A percentile compares a stretch with the other conserved stretches of the same genome.
These are phyloP conservation scores for Fonsecaea erecta DNA, from an alignment of 2,329 filamentous ascomycete species.

Conservation along the genomic window DNA sequence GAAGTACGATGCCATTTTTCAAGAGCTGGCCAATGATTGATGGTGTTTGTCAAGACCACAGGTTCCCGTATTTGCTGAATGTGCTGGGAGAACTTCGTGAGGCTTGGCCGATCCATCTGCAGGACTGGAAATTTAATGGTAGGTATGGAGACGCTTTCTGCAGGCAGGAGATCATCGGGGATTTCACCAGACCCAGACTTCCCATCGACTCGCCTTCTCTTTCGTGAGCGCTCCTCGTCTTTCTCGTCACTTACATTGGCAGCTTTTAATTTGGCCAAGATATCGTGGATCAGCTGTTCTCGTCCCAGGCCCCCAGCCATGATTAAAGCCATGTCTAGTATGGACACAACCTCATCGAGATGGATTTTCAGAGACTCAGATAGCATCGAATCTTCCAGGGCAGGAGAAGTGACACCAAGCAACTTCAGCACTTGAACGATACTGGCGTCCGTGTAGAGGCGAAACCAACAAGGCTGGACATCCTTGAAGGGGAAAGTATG, in stretches of 20 bases:
- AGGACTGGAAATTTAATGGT: constrained; percentile 45
- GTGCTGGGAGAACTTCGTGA: constrained; percentile 66
- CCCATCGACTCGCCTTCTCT: constrained; percentile 15
- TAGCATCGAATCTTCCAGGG: background rate
- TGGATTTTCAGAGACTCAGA: background rate
- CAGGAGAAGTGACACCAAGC: constrained; percentile 36
- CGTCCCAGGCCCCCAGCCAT: constrained; percentile 69
- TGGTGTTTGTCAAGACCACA: constrained; percentile 69
- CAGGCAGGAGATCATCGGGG: constrained; percentile 8
- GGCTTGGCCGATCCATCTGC: constrained; percentile 53
- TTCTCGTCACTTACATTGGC: background rate
- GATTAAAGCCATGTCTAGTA: constrained; percentile 77
- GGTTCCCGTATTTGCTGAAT: constrained; percentile 60
- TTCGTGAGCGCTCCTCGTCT: constrained; percentile 15
- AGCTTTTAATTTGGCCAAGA: constrained; percentile 19
- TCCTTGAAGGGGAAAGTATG: constrained; percentile 62
- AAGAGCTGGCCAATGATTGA: constrained; percentile 78
- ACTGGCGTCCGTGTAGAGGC: constrained; percentile 63
- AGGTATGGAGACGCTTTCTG: constrained; percentile 39
- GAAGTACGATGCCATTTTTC: constrained; percentile 72
- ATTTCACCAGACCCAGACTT: background rate
- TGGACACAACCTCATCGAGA: constrained; percentile 64
- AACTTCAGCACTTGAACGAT: constrained; percentile 51
- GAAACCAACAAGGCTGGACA: constrained; percentile 61
- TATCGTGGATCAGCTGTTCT: constrained; percentile 48